Percentiles rank a stretch among this genome's conserved stretches.
Conservation (phyloP, 2,329 filamentous ascomycete species). For the Pestalotiopsis fici region DNA sequence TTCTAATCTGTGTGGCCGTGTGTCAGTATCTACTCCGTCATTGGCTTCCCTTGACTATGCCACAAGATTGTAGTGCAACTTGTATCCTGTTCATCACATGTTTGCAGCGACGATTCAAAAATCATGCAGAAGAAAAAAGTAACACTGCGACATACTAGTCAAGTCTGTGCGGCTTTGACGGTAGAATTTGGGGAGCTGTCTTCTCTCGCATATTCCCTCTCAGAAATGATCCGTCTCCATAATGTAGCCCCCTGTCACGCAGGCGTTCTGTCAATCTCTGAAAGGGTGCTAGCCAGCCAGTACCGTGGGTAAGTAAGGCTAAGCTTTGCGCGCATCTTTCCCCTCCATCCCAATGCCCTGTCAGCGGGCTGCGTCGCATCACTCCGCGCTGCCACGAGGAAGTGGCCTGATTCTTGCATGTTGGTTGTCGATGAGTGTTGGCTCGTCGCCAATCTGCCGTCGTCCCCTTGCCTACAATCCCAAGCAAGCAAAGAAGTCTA, state of each 20-base stretch:
- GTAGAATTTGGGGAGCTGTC: background rate
- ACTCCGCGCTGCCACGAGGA: conserved; percentile 8
- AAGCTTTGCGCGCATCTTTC: background rate
- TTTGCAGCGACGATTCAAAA: background rate
- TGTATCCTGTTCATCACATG: background rate
- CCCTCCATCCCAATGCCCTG: background rate
- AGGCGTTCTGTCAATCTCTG: background rate
- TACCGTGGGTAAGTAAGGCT: background rate
- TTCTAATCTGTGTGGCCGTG: background rate
- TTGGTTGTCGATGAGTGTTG: background rate
- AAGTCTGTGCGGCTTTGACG: background rate
- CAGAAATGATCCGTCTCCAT: background rate
- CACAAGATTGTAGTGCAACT: no score
- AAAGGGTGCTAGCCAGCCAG: no score
- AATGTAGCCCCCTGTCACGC: background rate
- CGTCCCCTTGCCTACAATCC: background rate
- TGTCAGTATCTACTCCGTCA: background rate
- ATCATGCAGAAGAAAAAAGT: background rate
- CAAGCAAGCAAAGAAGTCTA: background rate
- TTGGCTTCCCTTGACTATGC: background rate
- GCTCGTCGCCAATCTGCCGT: background rate
- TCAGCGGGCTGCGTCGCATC: background rate
- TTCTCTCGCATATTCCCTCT: background rate
- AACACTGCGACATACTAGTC: background rate
- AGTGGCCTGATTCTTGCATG: conserved; percentile 13